Evolutionary conservation across 345 rosid species (phyloP).

Genomic region (Citrus trifoliata): DNA sequence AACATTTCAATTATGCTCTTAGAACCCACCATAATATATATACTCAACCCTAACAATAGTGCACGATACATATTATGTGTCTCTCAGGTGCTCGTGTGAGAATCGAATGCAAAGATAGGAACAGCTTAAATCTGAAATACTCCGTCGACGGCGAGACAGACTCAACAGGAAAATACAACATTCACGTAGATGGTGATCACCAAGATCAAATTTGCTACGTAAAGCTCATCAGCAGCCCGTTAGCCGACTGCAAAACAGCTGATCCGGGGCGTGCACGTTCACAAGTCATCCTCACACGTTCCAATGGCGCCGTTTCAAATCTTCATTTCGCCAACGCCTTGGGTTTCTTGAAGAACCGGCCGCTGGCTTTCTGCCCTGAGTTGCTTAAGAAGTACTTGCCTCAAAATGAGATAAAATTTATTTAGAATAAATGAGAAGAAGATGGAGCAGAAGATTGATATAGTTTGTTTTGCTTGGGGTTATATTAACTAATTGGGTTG

Average conservation of each 20-base stretch:
- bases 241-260: constrained; percentile 22
- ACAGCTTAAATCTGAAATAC: constrained; percentile 20
- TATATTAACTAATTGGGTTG: background rate
- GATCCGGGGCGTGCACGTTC: constrained; percentile 49
- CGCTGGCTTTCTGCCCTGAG: constrained; percentile 38
- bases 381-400: constrained; percentile 39
- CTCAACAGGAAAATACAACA: constrained; percentile 37
- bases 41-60: background rate
- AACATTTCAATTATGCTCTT: background rate
- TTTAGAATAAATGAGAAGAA: background rate
- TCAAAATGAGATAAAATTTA: constrained; percentile 20
- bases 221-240: constrained; percentile 50
- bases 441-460: background rate
- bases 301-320: constrained; percentile 56
- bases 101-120: constrained; percentile 51
- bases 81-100: constrained; percentile 51
- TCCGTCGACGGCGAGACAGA: constrained; percentile 36
- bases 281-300: constrained; percentile 53
- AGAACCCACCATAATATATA: background rate
- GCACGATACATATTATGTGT: background rate
- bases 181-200: constrained; percentile 50
- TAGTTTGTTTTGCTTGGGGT: background rate
- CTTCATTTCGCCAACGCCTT: constrained; percentile 55
- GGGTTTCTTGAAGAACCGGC: constrained; percentile 50
- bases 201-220: constrained; percentile 51